Evolutionary conservation across 345 rosid species (phyloP), one percentile per base, ranked within the genome.

Genomic region (Eucalyptus erythrocorys): DNA sequence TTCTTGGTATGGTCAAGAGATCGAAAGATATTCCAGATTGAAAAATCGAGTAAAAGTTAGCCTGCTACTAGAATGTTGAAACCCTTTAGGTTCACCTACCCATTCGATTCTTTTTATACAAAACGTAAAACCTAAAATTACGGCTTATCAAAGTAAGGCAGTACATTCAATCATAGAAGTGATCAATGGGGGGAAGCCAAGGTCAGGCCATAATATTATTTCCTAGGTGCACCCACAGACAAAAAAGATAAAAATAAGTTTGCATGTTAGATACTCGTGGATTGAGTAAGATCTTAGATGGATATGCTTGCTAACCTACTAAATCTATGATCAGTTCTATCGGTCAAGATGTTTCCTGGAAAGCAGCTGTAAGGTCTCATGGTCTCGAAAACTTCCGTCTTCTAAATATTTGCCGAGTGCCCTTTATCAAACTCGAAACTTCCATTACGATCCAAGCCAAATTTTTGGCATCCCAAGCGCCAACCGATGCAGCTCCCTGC

Each of bases 371-470:
- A 17, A 22, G 13, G 13, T 10, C 81, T 9, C 42, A 17, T 17
- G 21, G 6, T 68, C 24, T 4, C 9, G 43, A 3, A 68, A 34
- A 5, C 13, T 34, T 40, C 80, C 26, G 7, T 71, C 43, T 71
- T 19, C 42, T 37, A 71, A 1, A 34, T 37, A 42, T 10, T 5
- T n/a, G 40, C 8, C 6, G 40, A 32, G 6, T 16, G 6, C 13
- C 76, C 24, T 10, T 22, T 4, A 1, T 32, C 22, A 68, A 17
- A 68, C 24, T 32, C 1, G 80, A 34, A 68, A 59, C 4, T 30
- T 27, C 40, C 37, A n/a, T 64, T 7, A 2, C 0, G 37, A n/a
- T 64, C 27, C 0, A 10, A 1, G 45, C 42, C 82, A 19, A 8
- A 10, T 8, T 4, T 34, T 19, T 5, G 13, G 81, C 14, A 71